A percentile compares a stretch with the other conserved stretches of the same genome.
Conservation (phyloP, 257 asterid species). For the Primulina eburnea region DNA sequence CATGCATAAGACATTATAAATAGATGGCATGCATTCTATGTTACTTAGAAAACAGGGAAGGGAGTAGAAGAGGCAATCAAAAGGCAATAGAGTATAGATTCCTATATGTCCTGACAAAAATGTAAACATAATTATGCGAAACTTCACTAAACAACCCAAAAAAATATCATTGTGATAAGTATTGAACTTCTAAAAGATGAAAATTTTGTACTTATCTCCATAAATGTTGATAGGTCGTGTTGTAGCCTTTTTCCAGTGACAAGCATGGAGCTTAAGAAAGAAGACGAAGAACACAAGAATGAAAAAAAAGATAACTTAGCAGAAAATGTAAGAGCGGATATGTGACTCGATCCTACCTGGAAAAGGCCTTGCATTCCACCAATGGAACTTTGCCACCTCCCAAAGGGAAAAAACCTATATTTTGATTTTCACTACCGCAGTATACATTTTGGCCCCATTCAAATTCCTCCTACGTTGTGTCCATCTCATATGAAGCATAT, state of each 20-base stretch:
- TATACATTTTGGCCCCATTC: neutral
- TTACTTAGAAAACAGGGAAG: neutral
- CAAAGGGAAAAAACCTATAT: neutral
- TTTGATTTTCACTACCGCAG: neutral
- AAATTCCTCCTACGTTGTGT: neutral
- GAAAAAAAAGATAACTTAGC: neutral
- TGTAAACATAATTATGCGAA: too few relatives aligned
- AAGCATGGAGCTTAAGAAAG: neutral
- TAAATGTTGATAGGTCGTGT: neutral
- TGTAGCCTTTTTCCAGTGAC: too few relatives aligned
- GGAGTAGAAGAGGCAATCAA: too few relatives aligned
- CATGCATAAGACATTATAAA: neutral
- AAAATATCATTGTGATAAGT: neutral
- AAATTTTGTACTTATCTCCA: neutral
- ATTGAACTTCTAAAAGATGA: neutral
- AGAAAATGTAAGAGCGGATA: neutral
- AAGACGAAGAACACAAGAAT: neutral
- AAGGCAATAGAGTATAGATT: neutral
- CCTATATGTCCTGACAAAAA: neutral
- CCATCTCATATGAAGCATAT: too few relatives aligned
- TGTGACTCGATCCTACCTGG: conserved; percentile 30
- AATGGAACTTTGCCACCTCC: conserved; percentile 2
- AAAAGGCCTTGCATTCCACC: conserved; percentile 41
- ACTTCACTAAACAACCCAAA: neutral
- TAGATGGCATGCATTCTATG: neutral